Evolutionary conservation across 1,284 basidiomycete genomes (phyloP).

Genomic region (Irpex sp.): DNA sequence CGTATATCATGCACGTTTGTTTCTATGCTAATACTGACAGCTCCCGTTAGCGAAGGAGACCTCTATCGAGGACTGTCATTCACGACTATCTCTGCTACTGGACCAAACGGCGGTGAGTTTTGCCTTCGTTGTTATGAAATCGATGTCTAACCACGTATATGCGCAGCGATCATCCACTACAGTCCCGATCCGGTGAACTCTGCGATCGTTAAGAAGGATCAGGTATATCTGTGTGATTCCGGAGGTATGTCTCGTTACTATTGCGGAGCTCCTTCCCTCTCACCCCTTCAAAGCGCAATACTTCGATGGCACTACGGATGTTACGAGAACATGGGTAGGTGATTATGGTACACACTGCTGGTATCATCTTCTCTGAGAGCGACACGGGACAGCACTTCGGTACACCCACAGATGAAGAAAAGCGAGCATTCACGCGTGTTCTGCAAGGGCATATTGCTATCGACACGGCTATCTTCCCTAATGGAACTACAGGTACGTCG

Average conservation of each 20-base stretch:
- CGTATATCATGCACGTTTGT: conserved; percentile 28
- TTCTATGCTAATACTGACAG: neutral
- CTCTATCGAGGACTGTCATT: conserved; percentile 90
- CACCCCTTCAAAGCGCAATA: conserved; percentile 65
- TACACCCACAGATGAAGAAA: conserved; percentile 78
- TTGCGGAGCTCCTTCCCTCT: neutral
- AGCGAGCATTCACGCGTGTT: conserved; percentile 88
- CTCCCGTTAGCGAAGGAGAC: conserved; percentile 54
- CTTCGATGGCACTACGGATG: conserved; percentile 92
- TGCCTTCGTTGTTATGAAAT: neutral
- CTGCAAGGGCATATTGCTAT: conserved; percentile 95
- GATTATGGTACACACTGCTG: neutral
- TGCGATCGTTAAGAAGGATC: conserved; percentile 71
- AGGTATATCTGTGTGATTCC: conserved; percentile 93
- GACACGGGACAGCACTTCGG: conserved; percentile 75
- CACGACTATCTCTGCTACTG: conserved; percentile 88
- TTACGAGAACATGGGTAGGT: conserved; percentile 82
- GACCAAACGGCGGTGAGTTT: conserved; percentile 76
- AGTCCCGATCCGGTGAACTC: conserved; percentile 74
- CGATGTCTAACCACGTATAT: neutral
- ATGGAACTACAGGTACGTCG: conserved; percentile 74
- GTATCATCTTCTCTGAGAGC: neutral
- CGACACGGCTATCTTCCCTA: conserved; percentile 84
- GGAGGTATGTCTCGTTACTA: conserved; percentile 56
- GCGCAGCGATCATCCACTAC: conserved; percentile 92